Evolutionary conservation across 176 grass and related monocot species (phyloP), one percentile per base, ranked within the genome.

Genomic region (Rhynchospora breviuscula): DNA sequence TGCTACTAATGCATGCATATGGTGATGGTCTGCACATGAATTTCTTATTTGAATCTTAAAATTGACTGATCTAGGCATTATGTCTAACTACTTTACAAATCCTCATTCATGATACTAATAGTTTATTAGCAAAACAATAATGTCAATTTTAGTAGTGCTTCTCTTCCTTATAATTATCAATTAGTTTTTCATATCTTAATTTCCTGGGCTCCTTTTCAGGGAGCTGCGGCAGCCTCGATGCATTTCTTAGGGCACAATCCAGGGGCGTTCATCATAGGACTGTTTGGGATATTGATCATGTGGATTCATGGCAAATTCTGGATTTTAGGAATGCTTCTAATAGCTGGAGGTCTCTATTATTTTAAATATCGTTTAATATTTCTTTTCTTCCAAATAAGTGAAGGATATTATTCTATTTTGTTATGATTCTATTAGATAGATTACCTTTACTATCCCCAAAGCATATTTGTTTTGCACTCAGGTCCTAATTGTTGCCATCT

Each of bases 241-340:
- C 88, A 86, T 78, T 92, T 90, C 83, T 86, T 99, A 90, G 97
- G 93, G 23, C 89, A 93, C 86, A 96, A 86, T 0, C 85, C 97
- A 56, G 97, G 97, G 47, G 83, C 94, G 85, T 87, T 91, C 79
- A 94, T 96, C 63, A 86, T 94, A 86, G 97, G 93, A 60, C 54
- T 99, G 17, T 93, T 92, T 88, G 93, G 93, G 21, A 99, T 96
- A 59, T 85, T 93, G 73, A 78, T 96, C 65, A 90, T 99, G 93
- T 99, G 93, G 91, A 90, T 99, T 87, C 93, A 91, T 73, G 97
- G 97, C 19, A 89, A 94, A 79, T 99, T 99, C 19, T 99, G 97
- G 97, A 99, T 99, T 63, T 91, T 89, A 64, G 88, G 93, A 89
- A 83, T 96, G 80, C 85, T 99, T 85, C 80, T 99, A 59, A 80